These are phyloP conservation scores for Podospora anserina DNA, from an alignment of 495 filamentous ascomycete genomes.

Conservation along the genomic window DNA sequence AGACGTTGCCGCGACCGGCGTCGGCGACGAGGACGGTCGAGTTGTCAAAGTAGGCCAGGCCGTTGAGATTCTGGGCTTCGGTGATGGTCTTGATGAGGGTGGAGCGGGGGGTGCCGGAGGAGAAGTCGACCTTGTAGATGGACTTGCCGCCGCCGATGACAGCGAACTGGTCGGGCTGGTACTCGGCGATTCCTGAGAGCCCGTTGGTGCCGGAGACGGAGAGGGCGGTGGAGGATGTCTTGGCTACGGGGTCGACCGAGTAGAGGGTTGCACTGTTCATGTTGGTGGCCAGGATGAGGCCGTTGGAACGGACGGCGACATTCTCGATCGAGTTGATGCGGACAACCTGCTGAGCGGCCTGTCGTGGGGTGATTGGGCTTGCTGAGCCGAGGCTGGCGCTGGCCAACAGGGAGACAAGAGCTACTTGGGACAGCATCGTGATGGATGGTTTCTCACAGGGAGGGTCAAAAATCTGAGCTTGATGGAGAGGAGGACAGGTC, in stretches of 20 bases:
- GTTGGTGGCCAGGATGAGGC: conserved; percentile 44
- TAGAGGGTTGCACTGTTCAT: conserved; percentile 37
- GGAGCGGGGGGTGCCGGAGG: conserved; percentile 27
- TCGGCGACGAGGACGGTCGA: conserved; percentile 41
- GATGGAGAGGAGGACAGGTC: neutral
- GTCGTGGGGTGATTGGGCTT: conserved; percentile 9
- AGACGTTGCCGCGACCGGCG: conserved; percentile 41
- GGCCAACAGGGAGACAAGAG: conserved; percentile 6
- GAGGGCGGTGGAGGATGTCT: conserved; percentile 35
- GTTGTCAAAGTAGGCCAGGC: conserved; percentile 38
- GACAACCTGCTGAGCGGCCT: conserved; percentile 31
- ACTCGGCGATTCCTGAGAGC: conserved; percentile 44
- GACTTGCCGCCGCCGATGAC: conserved; percentile 41
- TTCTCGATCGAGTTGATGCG: conserved; percentile 44
- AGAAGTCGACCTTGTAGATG: conserved; percentile 43
- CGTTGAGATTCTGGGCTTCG: conserved; percentile 42
- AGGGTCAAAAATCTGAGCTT: too few species aligned
- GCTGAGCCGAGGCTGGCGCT: neutral
- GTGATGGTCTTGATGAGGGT: conserved; percentile 38
- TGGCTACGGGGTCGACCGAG: conserved; percentile 31
- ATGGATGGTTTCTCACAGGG: neutral
- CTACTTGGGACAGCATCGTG: neutral
- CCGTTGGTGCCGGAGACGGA: conserved; percentile 33
- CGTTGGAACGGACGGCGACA: conserved; percentile 45
- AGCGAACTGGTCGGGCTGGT: conserved; percentile 40